A percentile compares a stretch with the other conserved stretches of the same genome.
phyloP scores from a whole-genome alignment of 495 filamentous ascomycete genomes.

The Monascus purpureus region DNA sequence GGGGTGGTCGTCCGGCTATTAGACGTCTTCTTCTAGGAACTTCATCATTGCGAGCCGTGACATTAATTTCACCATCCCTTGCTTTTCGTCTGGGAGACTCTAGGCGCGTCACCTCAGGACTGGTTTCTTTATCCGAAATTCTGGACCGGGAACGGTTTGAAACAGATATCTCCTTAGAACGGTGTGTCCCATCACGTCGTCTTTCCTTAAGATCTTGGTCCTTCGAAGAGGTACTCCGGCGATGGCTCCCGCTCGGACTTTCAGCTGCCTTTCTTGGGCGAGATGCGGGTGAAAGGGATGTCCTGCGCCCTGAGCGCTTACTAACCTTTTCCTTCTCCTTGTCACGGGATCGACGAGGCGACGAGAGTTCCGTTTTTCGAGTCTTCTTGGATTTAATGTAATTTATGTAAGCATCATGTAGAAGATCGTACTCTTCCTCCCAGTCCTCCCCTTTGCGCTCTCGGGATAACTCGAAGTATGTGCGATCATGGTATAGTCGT shows the following conservation, averaged over 20 bases:
- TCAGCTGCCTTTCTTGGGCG: slow-evolving; percentile 25
- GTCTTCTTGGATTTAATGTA: slow-evolving; percentile 30
- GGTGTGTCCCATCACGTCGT: slow-evolving; percentile 13
- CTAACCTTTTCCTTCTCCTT: slow-evolving; percentile 41
- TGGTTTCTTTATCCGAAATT: slow-evolving; percentile 8
- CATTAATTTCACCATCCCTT: slow-evolving; percentile 22
- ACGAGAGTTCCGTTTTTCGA: slow-evolving; percentile 27
- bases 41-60: slow-evolving; percentile 20
- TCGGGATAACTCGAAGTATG: slow-evolving; percentile 74
- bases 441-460: slow-evolving; percentile 72
- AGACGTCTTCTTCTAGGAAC: slow-evolving; percentile 24
- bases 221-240: slow-evolving; percentile 15
- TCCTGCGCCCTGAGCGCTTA: slow-evolving; percentile 31
- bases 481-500: slow-evolving; percentile 48
- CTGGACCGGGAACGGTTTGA: slow-evolving; percentile 12
- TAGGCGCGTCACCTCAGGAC: slow-evolving; percentile 11
- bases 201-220: slow-evolving; percentile 19
- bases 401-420: slow-evolving; percentile 67
- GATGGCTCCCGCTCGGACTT: slow-evolving; percentile 16
- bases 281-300: slow-evolving; percentile 34
- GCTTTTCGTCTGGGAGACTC: slow-evolving; percentile 16
- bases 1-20: slow-evolving; percentile 29
- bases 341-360: slow-evolving; percentile 45
- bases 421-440: slow-evolving; percentile 73
- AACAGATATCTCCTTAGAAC: slow-evolving; percentile 17